A percentile compares a stretch with the other conserved stretches of the same genome.
phyloP scores from a whole-genome alignment of 1,284 basidiomycete species.

The Marasmius oreades region DNA sequence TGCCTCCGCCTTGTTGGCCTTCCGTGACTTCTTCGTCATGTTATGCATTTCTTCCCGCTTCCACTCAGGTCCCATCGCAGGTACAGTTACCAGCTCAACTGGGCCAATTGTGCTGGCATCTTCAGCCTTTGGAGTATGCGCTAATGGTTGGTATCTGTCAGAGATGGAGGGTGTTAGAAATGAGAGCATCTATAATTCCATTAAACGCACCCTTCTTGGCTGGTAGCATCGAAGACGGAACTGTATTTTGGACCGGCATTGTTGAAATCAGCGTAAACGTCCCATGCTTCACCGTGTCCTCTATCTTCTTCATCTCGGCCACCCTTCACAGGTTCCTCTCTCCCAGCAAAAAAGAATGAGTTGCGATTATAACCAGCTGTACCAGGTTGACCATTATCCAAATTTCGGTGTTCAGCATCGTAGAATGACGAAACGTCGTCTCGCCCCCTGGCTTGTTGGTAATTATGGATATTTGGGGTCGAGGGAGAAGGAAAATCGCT shows the following conservation, averaged over 20 bases:
- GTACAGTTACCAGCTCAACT: conserved; percentile 85
- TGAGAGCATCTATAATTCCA: conserved; percentile 1
- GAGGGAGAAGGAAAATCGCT: conserved; percentile 42
- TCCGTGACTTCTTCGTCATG: conserved; percentile 68
- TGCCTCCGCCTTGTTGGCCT: conserved; percentile 54
- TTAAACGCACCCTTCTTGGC: conserved; percentile 20
- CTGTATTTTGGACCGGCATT: conserved; percentile 82
- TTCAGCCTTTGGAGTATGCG: conserved; percentile 29
- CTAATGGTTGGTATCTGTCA: conserved; percentile 14
- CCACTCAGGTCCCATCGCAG: conserved; percentile 87
- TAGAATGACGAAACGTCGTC: conserved; percentile 71
- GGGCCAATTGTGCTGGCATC: conserved; percentile 34
- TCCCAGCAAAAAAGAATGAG: conserved; percentile 61
- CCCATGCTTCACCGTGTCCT: conserved; percentile 57
- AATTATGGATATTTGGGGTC: conserved; percentile 17
- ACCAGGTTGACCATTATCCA: conserved; percentile 16
- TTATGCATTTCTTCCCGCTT: conserved; percentile 68
- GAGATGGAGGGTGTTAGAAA: background rate
- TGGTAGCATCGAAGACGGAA: conserved; percentile 41
- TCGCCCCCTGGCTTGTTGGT: conserved; percentile 32
- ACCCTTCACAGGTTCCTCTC: conserved; percentile 71
- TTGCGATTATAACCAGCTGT: conserved; percentile 66
- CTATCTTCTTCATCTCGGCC: conserved; percentile 59
- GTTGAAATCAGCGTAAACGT: conserved; percentile 91
- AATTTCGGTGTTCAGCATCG: conserved; percentile 36